Evolutionary conservation across 257 asterid genomes (phyloP), one percentile per base, ranked within the genome.

Genomic region (Solanum tacnaense): DNA sequence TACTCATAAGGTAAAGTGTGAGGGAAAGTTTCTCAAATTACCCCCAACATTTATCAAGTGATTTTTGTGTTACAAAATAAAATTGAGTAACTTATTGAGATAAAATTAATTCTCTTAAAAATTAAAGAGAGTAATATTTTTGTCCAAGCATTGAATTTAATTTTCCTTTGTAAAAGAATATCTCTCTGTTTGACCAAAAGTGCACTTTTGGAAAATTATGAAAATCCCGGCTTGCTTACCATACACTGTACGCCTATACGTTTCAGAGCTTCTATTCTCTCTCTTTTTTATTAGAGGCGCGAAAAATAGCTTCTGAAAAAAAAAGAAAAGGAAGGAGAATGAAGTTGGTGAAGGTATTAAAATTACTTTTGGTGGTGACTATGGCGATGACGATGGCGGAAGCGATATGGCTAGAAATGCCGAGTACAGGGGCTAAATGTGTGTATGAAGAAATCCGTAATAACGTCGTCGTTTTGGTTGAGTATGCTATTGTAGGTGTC

Each of bases 321-420:
- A 23, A 75, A 23, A 0, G 0, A 25, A 13, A 38, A 16, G 31
- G 52, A 12, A 36, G 34, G 35, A 76, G 35, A 39, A 78, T 41
- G 62, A 78, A 6, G 13, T 6, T n/a, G 23, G 23, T 25, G 23
- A 27, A 23, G 12, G 13, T 39, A 13, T n/a, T 78, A 78, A 78
- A n/a, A n/a, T 44, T 39, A 38, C 21, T 78, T 78, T 1, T 39
- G 13, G 23, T 78, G 13, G 35, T 5, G 84, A 27, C n/a, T 1
- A 13, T 88, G 86, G 72, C 86, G 87, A 16, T 90, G 23, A 94
- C 96, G 29, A 90, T 86, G 83, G 93, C 92, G 81, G 89, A 87
- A 29, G 95, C 95, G 4, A 12, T 96, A 85, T 96, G 97, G 98
- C 23, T 96, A 87, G 96, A 94, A 32, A 31, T 96, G 85, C 96